These are phyloP conservation scores for Fusarium solani-melongenae DNA, from an alignment of 2,329 filamentous ascomycete species.

Conservation along the genomic window DNA sequence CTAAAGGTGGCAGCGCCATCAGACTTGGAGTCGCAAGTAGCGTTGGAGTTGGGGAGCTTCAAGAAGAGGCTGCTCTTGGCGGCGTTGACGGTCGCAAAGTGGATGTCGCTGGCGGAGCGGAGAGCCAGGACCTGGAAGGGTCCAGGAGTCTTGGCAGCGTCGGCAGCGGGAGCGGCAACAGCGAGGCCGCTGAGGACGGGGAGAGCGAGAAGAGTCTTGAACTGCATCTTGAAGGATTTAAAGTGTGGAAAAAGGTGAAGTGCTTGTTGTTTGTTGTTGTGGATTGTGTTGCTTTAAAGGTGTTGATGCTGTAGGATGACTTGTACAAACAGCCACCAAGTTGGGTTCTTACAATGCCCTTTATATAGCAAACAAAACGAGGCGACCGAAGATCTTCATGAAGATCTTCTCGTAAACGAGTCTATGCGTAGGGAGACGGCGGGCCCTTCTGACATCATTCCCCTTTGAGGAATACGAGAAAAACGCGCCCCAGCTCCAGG, in stretches of 20 bases:
- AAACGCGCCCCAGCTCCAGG: not conserved
- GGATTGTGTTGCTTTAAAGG: not conserved
- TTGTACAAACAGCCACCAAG: not conserved
- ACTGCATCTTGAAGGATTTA: conserved; percentile 34
- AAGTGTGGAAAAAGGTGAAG: not conserved
- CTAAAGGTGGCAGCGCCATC: conserved; percentile 61
- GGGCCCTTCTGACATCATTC: conserved; percentile 36
- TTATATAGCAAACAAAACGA: conserved; percentile 18
- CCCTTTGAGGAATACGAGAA: conserved; percentile 5
- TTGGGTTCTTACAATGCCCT: not conserved
- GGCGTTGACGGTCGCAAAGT: conserved; percentile 60
- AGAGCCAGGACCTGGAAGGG: conserved; percentile 62
- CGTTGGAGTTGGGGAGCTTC: conserved; percentile 55
- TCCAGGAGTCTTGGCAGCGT: conserved; percentile 1
- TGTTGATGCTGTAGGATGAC: not conserved
- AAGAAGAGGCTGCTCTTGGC: conserved; percentile 56
- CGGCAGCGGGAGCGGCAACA: conserved; percentile 21
- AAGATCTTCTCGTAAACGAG: conserved; percentile 26
- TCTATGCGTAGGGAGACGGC: conserved; percentile 1
- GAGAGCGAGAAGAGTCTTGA: conserved; percentile 38
- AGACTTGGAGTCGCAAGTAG: conserved; percentile 57
- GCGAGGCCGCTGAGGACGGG: conserved; percentile 25
- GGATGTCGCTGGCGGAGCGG: conserved; percentile 60
- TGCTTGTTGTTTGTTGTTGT: not conserved
- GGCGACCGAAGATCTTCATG: conserved; percentile 24